Conservation (phyloP, 1,139 yeast genomes). For the Geotrichum histeridarum region DNA sequence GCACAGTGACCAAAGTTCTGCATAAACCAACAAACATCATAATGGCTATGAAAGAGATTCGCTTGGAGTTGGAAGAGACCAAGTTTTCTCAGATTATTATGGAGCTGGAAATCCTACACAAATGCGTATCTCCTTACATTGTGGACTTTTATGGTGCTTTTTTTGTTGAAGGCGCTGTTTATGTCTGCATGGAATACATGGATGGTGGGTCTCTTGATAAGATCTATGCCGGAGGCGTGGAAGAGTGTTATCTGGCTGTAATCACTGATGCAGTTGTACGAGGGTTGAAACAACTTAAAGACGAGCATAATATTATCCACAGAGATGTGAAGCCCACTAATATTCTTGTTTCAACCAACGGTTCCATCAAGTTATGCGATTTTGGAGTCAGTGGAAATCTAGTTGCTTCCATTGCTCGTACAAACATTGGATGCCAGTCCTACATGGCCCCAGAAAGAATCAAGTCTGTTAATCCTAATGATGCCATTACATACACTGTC, state of each 20-base stretch:
- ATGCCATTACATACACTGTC: constrained; percentile 79
- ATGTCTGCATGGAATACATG: constrained; percentile 98
- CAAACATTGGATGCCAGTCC: constrained; percentile 96
- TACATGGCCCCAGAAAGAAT: constrained; percentile 99
- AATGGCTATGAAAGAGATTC: constrained; percentile 97
- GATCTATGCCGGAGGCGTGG: constrained; percentile 72
- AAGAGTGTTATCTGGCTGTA: constrained; percentile 74
- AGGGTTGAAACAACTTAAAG: constrained; percentile 81
- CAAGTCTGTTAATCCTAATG: constrained; percentile 51
- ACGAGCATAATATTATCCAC: constrained; percentile 86
- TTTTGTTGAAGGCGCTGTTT: constrained; percentile 95
- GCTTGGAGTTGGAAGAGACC: constrained; percentile 84
- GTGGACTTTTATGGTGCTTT: constrained; percentile 97
- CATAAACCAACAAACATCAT: constrained; percentile 90
- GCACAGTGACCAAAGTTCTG: constrained; percentile 84
- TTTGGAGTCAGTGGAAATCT: constrained; percentile 95
- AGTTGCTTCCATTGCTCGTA: constrained; percentile 91
- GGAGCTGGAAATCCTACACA: constrained; percentile 92
- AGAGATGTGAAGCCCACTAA: constrained; percentile 97
- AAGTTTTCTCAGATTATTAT: constrained; percentile 88
- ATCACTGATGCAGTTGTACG: constrained; percentile 75
- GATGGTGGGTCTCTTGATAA: constrained; percentile 94
- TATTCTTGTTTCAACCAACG: constrained; percentile 69
- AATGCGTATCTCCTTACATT: constrained; percentile 82
- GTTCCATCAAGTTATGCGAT: constrained; percentile 89